Percentiles rank a stretch among this genome's conserved stretches.
phyloP scores from a whole-genome alignment of 2,329 filamentous ascomycete species.

The Juglanconis oblonga region DNA sequence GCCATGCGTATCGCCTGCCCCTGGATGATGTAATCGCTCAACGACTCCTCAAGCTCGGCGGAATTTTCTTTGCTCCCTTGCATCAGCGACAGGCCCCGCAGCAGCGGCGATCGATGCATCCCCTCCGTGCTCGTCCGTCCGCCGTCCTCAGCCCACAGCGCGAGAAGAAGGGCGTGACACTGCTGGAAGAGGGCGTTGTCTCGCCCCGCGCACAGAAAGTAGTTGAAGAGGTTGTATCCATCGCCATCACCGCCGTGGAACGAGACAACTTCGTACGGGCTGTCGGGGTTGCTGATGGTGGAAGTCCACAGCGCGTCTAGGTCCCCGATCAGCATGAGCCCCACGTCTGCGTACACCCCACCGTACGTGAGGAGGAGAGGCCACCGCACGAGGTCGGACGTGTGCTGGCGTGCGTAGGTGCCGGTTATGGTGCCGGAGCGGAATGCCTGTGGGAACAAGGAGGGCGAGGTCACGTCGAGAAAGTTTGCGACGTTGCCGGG shows the following conservation, averaged over 20 bases:
- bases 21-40: constrained; percentile 58
- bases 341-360: constrained; percentile 57
- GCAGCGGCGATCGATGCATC: constrained; percentile 45
- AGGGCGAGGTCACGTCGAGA: constrained; percentile 41
- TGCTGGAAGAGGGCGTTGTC: constrained; percentile 45
- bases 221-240: constrained; percentile 42
- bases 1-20: constrained; percentile 51
- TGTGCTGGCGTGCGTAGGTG: constrained; percentile 50
- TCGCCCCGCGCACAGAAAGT: constrained; percentile 36
- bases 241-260: constrained; percentile 38
- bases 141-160: constrained; percentile 42
- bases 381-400: constrained; percentile 55
- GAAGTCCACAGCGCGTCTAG: constrained; percentile 50
- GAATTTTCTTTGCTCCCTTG: constrained; percentile 29
- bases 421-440: constrained; percentile 46
- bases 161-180: constrained; percentile 48
- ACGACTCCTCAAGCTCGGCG: constrained; percentile 38
- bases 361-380: constrained; percentile 55
- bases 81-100: constrained; percentile 42
- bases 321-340: constrained; percentile 55
- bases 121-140: constrained; percentile 48
- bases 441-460: constrained; percentile 48
- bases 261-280: constrained; percentile 45
- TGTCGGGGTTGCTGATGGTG: constrained; percentile 43
- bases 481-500: constrained; percentile 47